Percentiles rank a stretch among this genome's conserved stretches.
Conservation (phyloP, 1,284 basidiomycete species). For the Cerrena zonata region DNA sequence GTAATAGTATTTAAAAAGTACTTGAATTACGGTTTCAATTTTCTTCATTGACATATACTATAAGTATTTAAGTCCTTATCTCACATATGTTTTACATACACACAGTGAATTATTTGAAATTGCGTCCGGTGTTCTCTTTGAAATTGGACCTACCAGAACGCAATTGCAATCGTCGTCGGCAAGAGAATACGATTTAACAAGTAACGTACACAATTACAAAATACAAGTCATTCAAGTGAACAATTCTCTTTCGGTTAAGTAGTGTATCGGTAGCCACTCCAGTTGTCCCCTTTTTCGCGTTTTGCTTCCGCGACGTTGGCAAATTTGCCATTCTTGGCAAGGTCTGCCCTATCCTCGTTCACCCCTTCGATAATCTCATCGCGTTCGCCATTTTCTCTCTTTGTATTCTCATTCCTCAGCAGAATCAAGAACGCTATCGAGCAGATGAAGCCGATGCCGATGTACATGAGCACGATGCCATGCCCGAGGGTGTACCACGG, state of each 20-base stretch:
- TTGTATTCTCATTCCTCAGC: conserved; percentile 38
- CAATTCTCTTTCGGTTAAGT: conserved; percentile 13
- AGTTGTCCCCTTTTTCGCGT: conserved; percentile 34
- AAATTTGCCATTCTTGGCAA: conserved; percentile 29
- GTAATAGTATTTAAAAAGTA: too few relatives aligned
- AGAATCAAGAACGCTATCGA: conserved; percentile 33
- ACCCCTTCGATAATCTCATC: conserved; percentile 40
- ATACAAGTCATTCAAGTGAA: neutral
- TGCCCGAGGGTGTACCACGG: conserved; percentile 50
- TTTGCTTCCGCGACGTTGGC: conserved; percentile 32
- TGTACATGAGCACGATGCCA: conserved; percentile 44
- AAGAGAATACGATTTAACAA: too few relatives aligned
- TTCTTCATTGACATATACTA: too few relatives aligned
- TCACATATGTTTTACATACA: too few relatives aligned
- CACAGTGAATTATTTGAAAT: too few relatives aligned
- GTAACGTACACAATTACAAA: neutral
- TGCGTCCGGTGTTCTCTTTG: too few relatives aligned
- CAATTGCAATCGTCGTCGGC: too few relatives aligned
- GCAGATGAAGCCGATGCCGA: conserved; percentile 40
- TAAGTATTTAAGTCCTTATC: too few relatives aligned
- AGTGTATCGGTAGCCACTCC: conserved; percentile 35
- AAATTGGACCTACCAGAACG: too few relatives aligned
- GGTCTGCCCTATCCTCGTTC: conserved; percentile 23
- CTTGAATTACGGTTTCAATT: too few relatives aligned
- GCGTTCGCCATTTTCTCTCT: conserved; percentile 40